Percentiles rank a stretch among this genome's conserved stretches.
These are phyloP conservation scores for Cadophora sp. DNA, from an alignment of 2,329 filamentous ascomycete genomes.

Conservation along the genomic window DNA sequence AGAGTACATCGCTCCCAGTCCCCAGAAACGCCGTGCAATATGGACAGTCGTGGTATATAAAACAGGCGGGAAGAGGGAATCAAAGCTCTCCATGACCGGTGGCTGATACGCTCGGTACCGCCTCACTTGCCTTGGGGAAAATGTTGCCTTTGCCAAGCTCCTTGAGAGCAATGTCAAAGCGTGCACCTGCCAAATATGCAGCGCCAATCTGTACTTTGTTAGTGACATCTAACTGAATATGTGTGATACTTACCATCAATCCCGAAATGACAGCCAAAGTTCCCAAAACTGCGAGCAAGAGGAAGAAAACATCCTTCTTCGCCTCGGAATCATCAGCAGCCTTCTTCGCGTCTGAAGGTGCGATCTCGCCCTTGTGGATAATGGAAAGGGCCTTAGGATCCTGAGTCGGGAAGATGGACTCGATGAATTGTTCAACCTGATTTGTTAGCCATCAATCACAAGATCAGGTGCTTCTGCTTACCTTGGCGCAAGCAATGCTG, in stretches of 20 bases:
- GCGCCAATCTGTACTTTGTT: constrained; percentile 65
- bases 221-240: constrained; percentile 17
- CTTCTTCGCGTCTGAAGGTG: constrained; percentile 13
- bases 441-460: constrained; percentile 16
- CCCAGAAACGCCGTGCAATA: constrained; percentile 14
- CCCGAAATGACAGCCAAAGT: constrained; percentile 75
- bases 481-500: constrained; percentile 65
- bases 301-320: constrained; percentile 61
- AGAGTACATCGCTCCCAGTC: constrained; percentile 18
- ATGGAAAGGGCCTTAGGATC: constrained; percentile 66
- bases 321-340: constrained; percentile 51
- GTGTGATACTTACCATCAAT: constrained; percentile 71
- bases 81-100: constrained; percentile 41
- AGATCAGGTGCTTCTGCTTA: not conserved
- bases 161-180: constrained; percentile 74
- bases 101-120: constrained; percentile 39
- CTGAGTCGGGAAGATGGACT: constrained; percentile 88
- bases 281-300: constrained; percentile 69
- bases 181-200: constrained; percentile 82
- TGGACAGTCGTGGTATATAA: constrained; percentile 26
- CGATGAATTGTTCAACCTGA: constrained; percentile 94
- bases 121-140: constrained; percentile 40
- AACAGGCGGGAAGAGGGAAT: constrained; percentile 19
- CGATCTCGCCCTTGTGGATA: constrained; percentile 44
- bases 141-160: constrained; percentile 57